Percentiles rank a stretch among this genome's conserved stretches.
Evolutionary conservation across 2,329 filamentous ascomycete species (phyloP).

Genomic region (Talaromyces sp.): DNA sequence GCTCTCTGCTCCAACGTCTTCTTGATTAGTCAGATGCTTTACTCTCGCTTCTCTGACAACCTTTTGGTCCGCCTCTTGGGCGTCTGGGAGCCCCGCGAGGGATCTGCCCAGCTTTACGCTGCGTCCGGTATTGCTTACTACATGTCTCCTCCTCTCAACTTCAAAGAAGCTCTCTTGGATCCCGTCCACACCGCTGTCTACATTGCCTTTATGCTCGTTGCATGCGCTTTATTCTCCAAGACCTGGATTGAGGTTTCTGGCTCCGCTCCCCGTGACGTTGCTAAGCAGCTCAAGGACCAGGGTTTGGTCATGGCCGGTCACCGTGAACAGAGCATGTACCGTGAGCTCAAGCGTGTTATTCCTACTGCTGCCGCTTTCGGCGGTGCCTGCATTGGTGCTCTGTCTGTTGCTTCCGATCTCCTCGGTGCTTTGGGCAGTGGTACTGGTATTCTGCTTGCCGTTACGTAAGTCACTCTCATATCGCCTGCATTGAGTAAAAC

Average conservation of each 20-base stretch:
- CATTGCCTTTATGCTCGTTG: slow-evolving; percentile 95
- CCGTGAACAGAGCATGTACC: slow-evolving; percentile 99
- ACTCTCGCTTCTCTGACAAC: slow-evolving; percentile 98
- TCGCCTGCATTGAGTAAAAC: background rate
- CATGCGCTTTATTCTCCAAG: slow-evolving; percentile 98
- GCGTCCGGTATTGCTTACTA: slow-evolving; percentile 95
- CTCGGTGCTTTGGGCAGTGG: slow-evolving; percentile 93
- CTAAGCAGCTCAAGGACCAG: slow-evolving; percentile 99
- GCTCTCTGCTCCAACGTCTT: slow-evolving; percentile 98
- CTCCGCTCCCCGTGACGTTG: slow-evolving; percentile 93
- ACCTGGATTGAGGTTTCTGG: slow-evolving; percentile 99
- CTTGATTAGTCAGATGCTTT: slow-evolving; percentile 98
- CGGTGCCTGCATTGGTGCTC: slow-evolving; percentile 96
- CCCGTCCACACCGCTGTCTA: slow-evolving; percentile 95
- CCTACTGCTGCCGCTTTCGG: slow-evolving; percentile 97
- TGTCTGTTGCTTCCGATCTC: slow-evolving; percentile 92
- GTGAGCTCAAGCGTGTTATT: slow-evolving; percentile 98
- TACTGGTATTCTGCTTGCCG: slow-evolving; percentile 95
- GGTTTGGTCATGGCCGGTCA: slow-evolving; percentile 99
- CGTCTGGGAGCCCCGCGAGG: slow-evolving; percentile 97
- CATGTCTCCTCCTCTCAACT: slow-evolving; percentile 97
- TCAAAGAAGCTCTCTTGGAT: slow-evolving; percentile 94
- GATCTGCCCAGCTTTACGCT: slow-evolving; percentile 87
- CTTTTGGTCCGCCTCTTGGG: slow-evolving; percentile 94
- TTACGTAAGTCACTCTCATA: slow-evolving; percentile 69